Evolutionary conservation across 2,329 filamentous ascomycete species (phyloP), one percentile per base, ranked within the genome.

Genomic region (Cladobotryum mycophilum): DNA sequence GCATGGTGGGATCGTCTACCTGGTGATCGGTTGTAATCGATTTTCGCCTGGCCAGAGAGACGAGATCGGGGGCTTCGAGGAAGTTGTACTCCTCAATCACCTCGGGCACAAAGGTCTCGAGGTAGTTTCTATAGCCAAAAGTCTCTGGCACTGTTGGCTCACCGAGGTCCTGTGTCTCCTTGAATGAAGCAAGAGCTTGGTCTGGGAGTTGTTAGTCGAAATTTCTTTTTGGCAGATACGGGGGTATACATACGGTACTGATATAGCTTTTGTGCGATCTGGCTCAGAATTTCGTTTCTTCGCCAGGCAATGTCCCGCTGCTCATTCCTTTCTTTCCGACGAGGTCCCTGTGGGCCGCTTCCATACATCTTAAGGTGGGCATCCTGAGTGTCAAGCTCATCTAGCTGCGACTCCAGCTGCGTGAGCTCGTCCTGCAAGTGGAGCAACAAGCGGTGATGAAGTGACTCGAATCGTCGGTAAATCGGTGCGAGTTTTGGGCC

Each of bases 381-480:
- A 57, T 82, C 79, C 1, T 70, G 68, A 17, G 69, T 70, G 60
- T 96, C 91, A 1, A 93, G 68, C 0, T 75, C 73, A 15, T 81
- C 79, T 1, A 96, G 76, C 51, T 91, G 82, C 60, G 89, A 84
- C 67, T 96, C 90, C 36, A 95, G 73, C 59, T 92, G 86, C 30
- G 77, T 76, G 15, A 96, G 80, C 64, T 95, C 89, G 62, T 95
- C 89, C 66, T 96, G 91, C 14, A 95, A 75, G 55, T 93, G 84
- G 0, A 96, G 74, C 3, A 96, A 71, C 3, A 95, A 71, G 3
- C 91, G 84, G 64, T 95, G 89, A 60, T 93, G 91, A 15, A 96
- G 71, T 11, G 81, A 78, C 63, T 88, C 85, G 61, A 96, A 96
- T 51, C 85, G 85, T 41, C 91, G 82, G 65, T 95, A 96, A 52